Evolutionary conservation across 2,329 filamentous ascomycete species (phyloP), one percentile per base, ranked within the genome.

Genomic region (Colletotrichum cordylinicola): DNA sequence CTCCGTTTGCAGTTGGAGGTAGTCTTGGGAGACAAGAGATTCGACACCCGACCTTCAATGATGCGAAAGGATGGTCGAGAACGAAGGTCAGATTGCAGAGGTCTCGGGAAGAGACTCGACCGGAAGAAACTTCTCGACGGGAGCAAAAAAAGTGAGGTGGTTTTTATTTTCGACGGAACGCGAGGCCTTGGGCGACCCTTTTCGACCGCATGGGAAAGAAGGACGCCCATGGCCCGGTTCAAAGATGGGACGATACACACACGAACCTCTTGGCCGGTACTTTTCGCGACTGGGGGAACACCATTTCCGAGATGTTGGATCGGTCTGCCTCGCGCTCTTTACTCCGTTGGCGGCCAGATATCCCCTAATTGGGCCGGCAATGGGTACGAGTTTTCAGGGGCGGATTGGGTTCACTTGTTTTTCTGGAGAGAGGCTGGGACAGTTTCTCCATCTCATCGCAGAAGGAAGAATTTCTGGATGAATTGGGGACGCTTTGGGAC

Each of bases 371-470:
- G 73, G 73, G 39, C 73, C 73, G 35, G 43, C 39, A 48, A 67
- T 29, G 67, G 62, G 67, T 35, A 31, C 24, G 48, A 60, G 58
- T 21, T 6, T 31, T 24, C 31, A 21, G 33, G 69, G 69, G 62
- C 33, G 29, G 39, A 48, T 72, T 62, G 35, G 73, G 68, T 27
- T 48, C 69, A 62, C 31, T 33, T 43, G 55, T 75, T 64, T 72
- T 75, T 72, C 76, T 78, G 78, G 70, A 78, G 74, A 75, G 52
- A 62, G 66, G 58, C 65, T 73, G 74, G 61, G 67, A 67, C 12
- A 31, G 29, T 35, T 31, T 67, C 48, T 55, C 67, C 68, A 37
- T 56, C 56, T 27, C 56, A 68, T 37, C 35, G 29, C 67, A 61
- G 62, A 48, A 74, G 74, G 62, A 71, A 60, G 37, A 72, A 43